Evolutionary conservation across 768 basidiomycete species (phyloP), one percentile per base, ranked within the genome.

Genomic region (Trametopsis cervina): DNA sequence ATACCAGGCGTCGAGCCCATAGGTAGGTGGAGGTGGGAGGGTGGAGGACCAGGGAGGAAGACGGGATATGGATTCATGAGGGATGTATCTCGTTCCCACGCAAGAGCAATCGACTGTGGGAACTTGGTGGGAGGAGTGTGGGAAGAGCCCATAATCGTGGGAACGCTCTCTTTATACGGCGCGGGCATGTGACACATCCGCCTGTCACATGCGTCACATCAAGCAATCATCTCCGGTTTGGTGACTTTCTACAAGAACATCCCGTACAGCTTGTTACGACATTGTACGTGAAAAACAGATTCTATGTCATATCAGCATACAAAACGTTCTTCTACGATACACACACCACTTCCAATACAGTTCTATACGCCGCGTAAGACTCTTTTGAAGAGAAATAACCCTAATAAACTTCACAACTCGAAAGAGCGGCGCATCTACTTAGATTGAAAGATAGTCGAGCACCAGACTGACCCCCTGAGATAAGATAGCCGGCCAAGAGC

Each of bases 21-120:
- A 49, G 64, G 58, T 58, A 67, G 57, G 57, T 63, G 69, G 60
- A 67, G 63, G 61, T 68, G 67, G 63, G 64, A 65, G 63, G 69
- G 66, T 56, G 68, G 51, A 48, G 46, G 53, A 46, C 11, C 47
- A 49, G 40, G 46, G 42, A 49, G 49, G 45, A 50, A 50, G 53
- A 26, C 44, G 27, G 53, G 49, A 45, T 47, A 50, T 23, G 44
- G 45, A 40, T 49, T 54, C 53, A 54, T 54, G 48, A 47, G 46
- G 46, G 37, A 37, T 40, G 40, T 52, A 40, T 52, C 38, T 29
- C 40, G 46, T 52, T 52, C 51, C 42, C 51, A 52, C 51, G 50
- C 29, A 44, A 26, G 43, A 23, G 44, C 44, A 44, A 44, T 45
- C 26, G 42, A 52, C 51, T 52, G 51, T 52, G 51, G 46, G 51